phyloP scores from a whole-genome alignment of 2,329 filamentous ascomycete species.

The Phialemonium atrogriseum region DNA sequence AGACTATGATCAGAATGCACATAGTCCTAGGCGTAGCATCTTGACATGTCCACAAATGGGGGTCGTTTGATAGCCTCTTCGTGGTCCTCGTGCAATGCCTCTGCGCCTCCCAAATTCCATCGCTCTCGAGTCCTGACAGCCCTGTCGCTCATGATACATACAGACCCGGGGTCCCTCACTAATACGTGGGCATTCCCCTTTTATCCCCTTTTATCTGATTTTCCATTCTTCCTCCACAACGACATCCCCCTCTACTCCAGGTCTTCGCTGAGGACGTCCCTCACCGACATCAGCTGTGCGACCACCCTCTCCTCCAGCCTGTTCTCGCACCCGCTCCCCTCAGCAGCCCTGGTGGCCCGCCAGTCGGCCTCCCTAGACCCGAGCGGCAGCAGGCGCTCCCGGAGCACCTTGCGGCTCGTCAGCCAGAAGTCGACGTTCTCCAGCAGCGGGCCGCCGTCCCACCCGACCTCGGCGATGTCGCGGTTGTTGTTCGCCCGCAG shows the following conservation, averaged over 20 bases:
- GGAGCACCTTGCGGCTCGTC: conserved; percentile 57
- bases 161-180: too few relatives aligned
- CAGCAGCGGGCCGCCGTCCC: conserved; percentile 63
- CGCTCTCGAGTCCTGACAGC: too few relatives aligned
- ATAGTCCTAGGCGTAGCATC: too few relatives aligned
- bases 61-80: too few relatives aligned
- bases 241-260: conserved; percentile 28
- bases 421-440: conserved; percentile 84
- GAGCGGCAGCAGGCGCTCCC: conserved; percentile 64
- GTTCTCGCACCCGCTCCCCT: conserved; percentile 45
- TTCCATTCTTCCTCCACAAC: conserved; percentile 2
- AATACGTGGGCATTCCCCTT: too few relatives aligned
- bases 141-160: too few relatives aligned
- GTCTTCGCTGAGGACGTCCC: conserved; percentile 45
- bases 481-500: conserved; percentile 59
- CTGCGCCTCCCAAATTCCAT: too few relatives aligned
- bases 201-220: background rate
- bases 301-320: conserved; percentile 70
- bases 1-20: too few relatives aligned
- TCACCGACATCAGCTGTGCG: conserved; percentile 54
- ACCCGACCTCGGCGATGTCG: conserved; percentile 65
- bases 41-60: too few relatives aligned
- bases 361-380: conserved; percentile 64
- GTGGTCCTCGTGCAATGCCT: too few relatives aligned
- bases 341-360: conserved; percentile 33